Evolutionary conservation across 1,284 basidiomycete genomes (phyloP).

Genomic region (Leccinum ambiguum): DNA sequence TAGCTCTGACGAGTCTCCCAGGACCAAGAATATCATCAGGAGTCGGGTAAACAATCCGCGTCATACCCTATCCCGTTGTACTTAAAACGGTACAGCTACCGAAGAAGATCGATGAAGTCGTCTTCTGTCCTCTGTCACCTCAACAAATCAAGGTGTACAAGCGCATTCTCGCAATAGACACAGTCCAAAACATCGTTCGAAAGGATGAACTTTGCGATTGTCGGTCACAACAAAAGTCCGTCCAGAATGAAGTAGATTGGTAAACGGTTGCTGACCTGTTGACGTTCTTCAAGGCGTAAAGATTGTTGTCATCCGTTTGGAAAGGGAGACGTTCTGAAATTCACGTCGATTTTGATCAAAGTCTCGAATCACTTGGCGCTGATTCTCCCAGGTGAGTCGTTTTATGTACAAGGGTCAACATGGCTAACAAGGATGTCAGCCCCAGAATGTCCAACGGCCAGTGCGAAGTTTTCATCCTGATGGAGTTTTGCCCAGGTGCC

Average conservation of each 20-base stretch:
- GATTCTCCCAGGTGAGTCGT: conserved; percentile 65
- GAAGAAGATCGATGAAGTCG: conserved; percentile 81
- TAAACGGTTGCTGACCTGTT: conserved; percentile 10
- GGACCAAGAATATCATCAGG: conserved; percentile 81
- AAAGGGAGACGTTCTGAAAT: conserved; percentile 65
- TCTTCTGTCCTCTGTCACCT: conserved; percentile 80
- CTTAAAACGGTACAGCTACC: conserved; percentile 56
- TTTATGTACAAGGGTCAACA: background rate
- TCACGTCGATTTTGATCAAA: conserved; percentile 78
- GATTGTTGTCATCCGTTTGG: conserved; percentile 65
- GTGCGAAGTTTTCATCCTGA: conserved; percentile 97
- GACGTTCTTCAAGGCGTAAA: conserved; percentile 47
- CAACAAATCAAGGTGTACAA: conserved; percentile 73
- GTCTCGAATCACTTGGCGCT: conserved; percentile 84
- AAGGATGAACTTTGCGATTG: conserved; percentile 76
- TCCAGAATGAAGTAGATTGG: conserved; percentile 9
- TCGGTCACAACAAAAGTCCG: conserved; percentile 54
- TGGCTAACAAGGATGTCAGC: conserved; percentile 36
- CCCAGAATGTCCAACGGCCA: conserved; percentile 73
- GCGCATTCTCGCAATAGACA: conserved; percentile 56
- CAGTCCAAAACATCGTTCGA: conserved; percentile 64
- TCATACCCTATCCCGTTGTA: background rate
- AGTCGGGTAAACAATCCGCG: conserved; percentile 47
- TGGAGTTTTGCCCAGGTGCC: conserved; percentile 89
- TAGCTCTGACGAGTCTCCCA: conserved; percentile 29